phyloP scores from a whole-genome alignment of 1,284 basidiomycete species.

The Lentinula novae-zelandiae region DNA sequence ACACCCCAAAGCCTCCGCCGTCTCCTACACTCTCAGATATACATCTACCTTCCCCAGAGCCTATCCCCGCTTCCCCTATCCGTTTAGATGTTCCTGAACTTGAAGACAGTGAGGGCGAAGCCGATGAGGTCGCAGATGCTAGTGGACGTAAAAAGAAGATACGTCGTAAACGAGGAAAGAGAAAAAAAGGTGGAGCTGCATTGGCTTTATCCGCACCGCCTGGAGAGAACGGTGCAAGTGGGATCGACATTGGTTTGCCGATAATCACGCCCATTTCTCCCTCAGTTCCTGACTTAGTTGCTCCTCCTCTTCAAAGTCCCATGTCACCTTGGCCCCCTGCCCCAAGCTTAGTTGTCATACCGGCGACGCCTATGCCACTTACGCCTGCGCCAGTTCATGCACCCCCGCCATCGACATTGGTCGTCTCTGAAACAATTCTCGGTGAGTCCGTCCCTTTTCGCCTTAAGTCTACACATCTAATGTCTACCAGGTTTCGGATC shows the following conservation, averaged over 20 bases:
- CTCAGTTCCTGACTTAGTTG: background rate
- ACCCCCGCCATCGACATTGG: conserved; percentile 33
- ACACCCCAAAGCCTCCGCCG: background rate
- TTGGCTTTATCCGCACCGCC: conserved; percentile 13
- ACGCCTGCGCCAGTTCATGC: background rate
- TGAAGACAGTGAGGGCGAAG: conserved; percentile 52
- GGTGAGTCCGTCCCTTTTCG: conserved; percentile 47
- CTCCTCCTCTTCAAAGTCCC: background rate
- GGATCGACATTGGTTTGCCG: conserved; percentile 3
- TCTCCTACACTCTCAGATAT: background rate
- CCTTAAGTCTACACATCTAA: conserved; percentile 1
- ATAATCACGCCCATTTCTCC: background rate
- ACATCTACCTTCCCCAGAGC: background rate
- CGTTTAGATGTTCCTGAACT: conserved; percentile 46
- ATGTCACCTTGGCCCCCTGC: conserved; percentile 1
- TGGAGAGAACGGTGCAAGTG: conserved; percentile 22
- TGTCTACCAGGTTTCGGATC: conserved; percentile 80
- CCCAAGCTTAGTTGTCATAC: conserved; percentile 35
- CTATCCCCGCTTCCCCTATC: background rate
- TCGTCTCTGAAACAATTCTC: conserved; percentile 77
- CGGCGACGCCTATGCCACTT: conserved; percentile 12
- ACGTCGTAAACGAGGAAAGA: conserved; percentile 40
- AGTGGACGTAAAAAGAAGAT: conserved; percentile 23
- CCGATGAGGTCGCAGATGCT: conserved; percentile 32
- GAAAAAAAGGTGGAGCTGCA: conserved; percentile 35